Evolutionary conservation across 2,329 filamentous ascomycete genomes (phyloP), one percentile per base, ranked within the genome.

Genomic region (Atkinsonella hypoxylon): DNA sequence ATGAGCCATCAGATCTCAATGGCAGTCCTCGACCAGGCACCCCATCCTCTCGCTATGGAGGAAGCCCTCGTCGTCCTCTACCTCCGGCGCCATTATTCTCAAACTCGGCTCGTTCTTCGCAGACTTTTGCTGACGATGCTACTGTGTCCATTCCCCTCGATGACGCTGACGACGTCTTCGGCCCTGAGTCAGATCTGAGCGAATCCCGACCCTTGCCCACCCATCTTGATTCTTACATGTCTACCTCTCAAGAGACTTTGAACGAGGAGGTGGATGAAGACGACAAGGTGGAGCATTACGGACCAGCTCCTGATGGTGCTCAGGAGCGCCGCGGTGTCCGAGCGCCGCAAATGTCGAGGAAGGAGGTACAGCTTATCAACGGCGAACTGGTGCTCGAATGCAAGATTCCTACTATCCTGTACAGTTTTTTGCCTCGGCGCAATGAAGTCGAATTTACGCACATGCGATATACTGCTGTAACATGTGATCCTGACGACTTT

Each of bases 391-490:
- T 98, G 52, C 76, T 98, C 45, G 93, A 98, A 71, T 97, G 93
- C 76, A 98, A 98, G 71, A 98, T 98, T 58, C 93, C 94, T 0
- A 98, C 93, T 0, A 98, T 97, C 58, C 75, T 98, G 40, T 94
- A 97, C 77, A 95, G 89, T 65, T 98, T 98, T 70, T 72, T 98
- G 54, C 94, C 94, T 0, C 81, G 91, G 15, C 82, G 91, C 53
- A 89, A 96, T 63, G 91, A 95, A 66, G 77, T 91, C 55, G 93
- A 98, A 64, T 98, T 98, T 66, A 98, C 93, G 0, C 90, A 97
- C 64, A 97, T 97, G 91, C 84, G 93, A 49, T 98, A 98, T 66
- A 96, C 91, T 0, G 93, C 93, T 10, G 93, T 95, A n/a, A 98
- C 93, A 2, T 97, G 89, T 67, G 90, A 96, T 63, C 94, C 90